Base-by-base conservation (phyloP, 257 asterid genomes). In the Solanum lignicaule region DNA sequence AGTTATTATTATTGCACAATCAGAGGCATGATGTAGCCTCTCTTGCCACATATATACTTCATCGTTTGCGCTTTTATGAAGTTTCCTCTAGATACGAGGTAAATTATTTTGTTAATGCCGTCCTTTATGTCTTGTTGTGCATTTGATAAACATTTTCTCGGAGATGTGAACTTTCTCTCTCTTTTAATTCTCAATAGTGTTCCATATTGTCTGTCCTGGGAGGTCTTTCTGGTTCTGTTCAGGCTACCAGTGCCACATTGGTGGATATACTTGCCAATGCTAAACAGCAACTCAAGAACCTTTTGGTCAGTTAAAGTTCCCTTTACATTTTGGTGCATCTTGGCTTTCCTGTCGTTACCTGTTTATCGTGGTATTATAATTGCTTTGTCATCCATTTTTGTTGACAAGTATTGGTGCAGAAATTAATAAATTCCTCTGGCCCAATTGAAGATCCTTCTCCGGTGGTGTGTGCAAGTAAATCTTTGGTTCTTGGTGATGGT, bases 41-140 rank as follows among this genome's bases (percentile, higher is more conserved):
- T 84, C 94, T 94, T 86, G 93, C 96, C 79, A 92, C 99, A 82
- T 93, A 94, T 90, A 90, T 96, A 89, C 99, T 97, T 92, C 95
- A 96, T 87, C 99, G 98, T 79, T 14, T 93, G 91, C 98, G 95
- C 52, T 90, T 93, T 60, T 97, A 96, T 92, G 99, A 97, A 94
- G 95, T 95, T 91, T 94, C 98, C 89, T 94, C 98, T 73, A 92
- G 97, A 96, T 96, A 93, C 88, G 99, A 97, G 98, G 99, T 97
- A 92, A 84, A 69, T 87, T 87, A 60, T 90, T 62, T 88, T 48
- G 69, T 82, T 48, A 82, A 85, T 83, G 23, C 31, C 38, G 71
- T 60, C 75, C 55, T 75, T 52, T 86, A 12, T 23, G 43, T 48
- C 48, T 73, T 35, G 33, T 52, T 68, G 29, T 75, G 83, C 46